These are phyloP conservation scores for Comarum palustre DNA, from an alignment of 306 rosid species.

Conservation along the genomic window DNA sequence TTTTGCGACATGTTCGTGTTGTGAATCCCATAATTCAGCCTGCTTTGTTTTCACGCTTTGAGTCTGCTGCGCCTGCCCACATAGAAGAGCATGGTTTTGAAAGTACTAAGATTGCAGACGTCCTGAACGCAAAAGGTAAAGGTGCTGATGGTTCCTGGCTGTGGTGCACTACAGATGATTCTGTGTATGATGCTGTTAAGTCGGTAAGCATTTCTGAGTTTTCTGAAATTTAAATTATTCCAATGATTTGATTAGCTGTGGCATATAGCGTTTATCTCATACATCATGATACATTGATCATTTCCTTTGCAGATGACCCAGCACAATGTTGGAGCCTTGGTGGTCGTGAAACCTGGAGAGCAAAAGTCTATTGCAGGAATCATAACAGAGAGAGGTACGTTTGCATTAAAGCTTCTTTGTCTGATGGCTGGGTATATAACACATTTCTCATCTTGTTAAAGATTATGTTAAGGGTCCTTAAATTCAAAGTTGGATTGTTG, in stretches of 20 bases:
- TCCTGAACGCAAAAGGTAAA: slow-evolving; percentile 75
- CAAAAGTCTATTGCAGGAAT: slow-evolving; percentile 78
- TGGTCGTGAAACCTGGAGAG: slow-evolving; percentile 84
- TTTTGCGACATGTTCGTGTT: slow-evolving; percentile 69
- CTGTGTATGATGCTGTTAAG: slow-evolving; percentile 94
- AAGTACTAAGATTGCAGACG: slow-evolving; percentile 80
- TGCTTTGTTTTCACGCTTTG: slow-evolving; percentile 51
- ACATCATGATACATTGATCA: neutral
- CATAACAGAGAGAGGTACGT: slow-evolving; percentile 88
- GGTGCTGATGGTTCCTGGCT: slow-evolving; percentile 99
- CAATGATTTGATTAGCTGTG: slow-evolving; percentile 11
- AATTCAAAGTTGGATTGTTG: neutral
- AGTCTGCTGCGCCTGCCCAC: slow-evolving; percentile 51
- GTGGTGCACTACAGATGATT: slow-evolving; percentile 90
- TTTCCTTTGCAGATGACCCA: slow-evolving; percentile 79
- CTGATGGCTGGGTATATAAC: neutral
- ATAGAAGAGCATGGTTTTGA: slow-evolving; percentile 98
- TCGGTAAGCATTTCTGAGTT: slow-evolving; percentile 58
- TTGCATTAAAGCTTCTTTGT: neutral
- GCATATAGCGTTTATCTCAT: slow-evolving; percentile 12
- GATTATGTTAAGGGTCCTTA: neutral
- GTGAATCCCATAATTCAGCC: slow-evolving; percentile 77
- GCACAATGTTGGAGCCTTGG: slow-evolving; percentile 95
- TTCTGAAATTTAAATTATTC: slow-evolving; percentile 7
- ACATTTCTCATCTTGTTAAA: neutral